Evolutionary conservation across 2,329 filamentous ascomycete genomes (phyloP), one percentile per base, ranked within the genome.

Genomic region (Rhynchosporium graminicola): DNA sequence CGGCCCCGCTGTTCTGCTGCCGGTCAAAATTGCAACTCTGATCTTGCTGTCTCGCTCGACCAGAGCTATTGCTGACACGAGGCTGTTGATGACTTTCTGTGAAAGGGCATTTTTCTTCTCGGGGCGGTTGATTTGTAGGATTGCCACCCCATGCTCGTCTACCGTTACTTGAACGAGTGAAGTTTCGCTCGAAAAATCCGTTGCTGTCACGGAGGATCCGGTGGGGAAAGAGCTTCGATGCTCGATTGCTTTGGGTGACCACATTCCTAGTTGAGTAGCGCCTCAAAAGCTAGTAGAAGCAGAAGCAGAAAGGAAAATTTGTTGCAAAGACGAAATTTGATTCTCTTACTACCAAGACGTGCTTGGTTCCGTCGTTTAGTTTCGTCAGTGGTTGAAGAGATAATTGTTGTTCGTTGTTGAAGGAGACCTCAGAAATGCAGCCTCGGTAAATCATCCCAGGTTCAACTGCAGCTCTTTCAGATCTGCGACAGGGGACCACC

Each of bases 41-140:
- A 86, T 82, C 48, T 83, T 80, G 4, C 77, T 75, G 74, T 86
- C 83, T 26, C 73, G 63, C 43, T 83, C 82, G 33, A 86, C 76
- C 31, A 79, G 72, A 61, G 75, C 59, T 4, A 66, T 42, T 12
- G 62, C 60, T 10, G 47, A 31, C 20, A 66, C 54, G 26, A 66
- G 51, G 12, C 43, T 48, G 52, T 65, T 63, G 40, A 67, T 66
- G 13, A 56, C 45, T 12, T 57, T 48, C 60, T 78, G 76, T 1
- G 82, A 85, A 62, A 87, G 79, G 9, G 84, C 83, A 76, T 87
- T 87, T 60, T 82, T 78, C 71, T 86, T 85, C 51, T 78, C 76
- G 1, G 82, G 83, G 2, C 84, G 78, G 73, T 83, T 82, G 63
- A 85, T 73, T 13, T 79, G 78, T 61, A 86, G 69, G 33, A 83